These are phyloP conservation scores for Adansonia rubrostipa DNA, from an alignment of 441 rosid species.

Conservation along the genomic window DNA sequence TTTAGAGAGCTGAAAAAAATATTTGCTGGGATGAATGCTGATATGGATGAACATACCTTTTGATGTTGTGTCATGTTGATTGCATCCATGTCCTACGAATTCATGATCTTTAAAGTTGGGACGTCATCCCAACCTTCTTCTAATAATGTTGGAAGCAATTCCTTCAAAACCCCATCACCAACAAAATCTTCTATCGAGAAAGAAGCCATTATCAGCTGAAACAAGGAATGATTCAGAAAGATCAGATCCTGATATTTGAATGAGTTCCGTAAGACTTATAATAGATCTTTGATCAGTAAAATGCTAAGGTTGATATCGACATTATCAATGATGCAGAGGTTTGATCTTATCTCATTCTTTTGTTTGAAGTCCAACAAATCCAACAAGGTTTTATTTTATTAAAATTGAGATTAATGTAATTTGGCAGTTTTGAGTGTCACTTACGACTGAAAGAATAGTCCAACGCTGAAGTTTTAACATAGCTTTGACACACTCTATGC, in stretches of 20 bases:
- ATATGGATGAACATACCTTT: conserved; percentile 46
- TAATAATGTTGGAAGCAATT: conserved; percentile 54
- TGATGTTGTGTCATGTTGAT: conserved; percentile 60
- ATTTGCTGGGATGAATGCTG: background rate
- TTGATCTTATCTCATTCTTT: conserved; percentile 16
- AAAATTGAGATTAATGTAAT: background rate
- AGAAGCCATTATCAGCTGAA: conserved; percentile 54
- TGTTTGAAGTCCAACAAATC: conserved; percentile 7
- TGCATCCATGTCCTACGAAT: conserved; percentile 58
- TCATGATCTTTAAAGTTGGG: conserved; percentile 73
- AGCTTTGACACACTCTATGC: no score
- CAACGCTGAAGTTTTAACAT: background rate
- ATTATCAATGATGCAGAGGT: conserved; percentile 24
- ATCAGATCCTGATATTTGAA: conserved; percentile 14
- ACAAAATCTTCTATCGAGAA: conserved; percentile 67
- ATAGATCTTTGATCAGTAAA: conserved; percentile 7
- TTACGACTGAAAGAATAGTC: background rate
- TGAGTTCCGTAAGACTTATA: background rate
- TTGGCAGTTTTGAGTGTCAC: conserved; percentile 7
- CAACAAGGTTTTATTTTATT: background rate
- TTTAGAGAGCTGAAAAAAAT: conserved; percentile 1
- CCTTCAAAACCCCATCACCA: conserved; percentile 57
- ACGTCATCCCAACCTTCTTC: conserved; percentile 85
- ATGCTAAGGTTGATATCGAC: background rate
- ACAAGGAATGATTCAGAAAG: conserved; percentile 18